Percentiles rank a stretch among this genome's conserved stretches.
Evolutionary conservation across 2,329 filamentous ascomycete genomes (phyloP).

Genomic region (Shiraia bambusicola): DNA sequence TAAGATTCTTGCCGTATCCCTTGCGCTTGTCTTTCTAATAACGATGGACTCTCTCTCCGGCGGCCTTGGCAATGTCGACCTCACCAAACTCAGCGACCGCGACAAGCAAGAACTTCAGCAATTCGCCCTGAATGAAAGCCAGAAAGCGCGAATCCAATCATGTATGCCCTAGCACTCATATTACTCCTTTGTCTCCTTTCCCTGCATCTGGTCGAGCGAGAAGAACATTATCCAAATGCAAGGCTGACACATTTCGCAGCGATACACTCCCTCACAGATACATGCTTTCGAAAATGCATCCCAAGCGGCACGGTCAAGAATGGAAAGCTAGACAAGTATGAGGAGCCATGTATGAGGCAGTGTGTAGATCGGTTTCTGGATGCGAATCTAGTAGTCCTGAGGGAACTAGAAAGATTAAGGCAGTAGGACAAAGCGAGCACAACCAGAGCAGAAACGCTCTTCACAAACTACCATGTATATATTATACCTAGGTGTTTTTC

Average conservation of each 20-base stretch:
- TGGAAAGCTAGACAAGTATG: conserved; percentile 70
- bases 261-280: conserved; percentile 69
- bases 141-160: conserved; percentile 73
- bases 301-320: conserved; percentile 69
- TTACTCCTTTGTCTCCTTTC: neutral
- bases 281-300: conserved; percentile 95
- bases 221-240: neutral
- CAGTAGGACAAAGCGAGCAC: conserved; percentile 8
- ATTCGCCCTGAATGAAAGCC: conserved; percentile 79
- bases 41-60: conserved; percentile 43
- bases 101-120: conserved; percentile 88
- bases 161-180: conserved; percentile 21
- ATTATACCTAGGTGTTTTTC: too few species aligned
- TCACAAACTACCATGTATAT: too few species aligned
- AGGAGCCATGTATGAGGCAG: conserved; percentile 84
- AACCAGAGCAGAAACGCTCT: too few species aligned
- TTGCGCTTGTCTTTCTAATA: neutral
- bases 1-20: neutral
- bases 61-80: conserved; percentile 58
- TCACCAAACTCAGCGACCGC: conserved; percentile 73
- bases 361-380: conserved; percentile 95
- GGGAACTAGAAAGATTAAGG: conserved; percentile 70
- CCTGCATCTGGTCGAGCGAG: neutral
- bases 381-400: conserved; percentile 79
- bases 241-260: conserved; percentile 52